These are phyloP conservation scores for Taxillus chinensis DNA, from an alignment of 164 flowering plant genomes.

Conservation along the genomic window DNA sequence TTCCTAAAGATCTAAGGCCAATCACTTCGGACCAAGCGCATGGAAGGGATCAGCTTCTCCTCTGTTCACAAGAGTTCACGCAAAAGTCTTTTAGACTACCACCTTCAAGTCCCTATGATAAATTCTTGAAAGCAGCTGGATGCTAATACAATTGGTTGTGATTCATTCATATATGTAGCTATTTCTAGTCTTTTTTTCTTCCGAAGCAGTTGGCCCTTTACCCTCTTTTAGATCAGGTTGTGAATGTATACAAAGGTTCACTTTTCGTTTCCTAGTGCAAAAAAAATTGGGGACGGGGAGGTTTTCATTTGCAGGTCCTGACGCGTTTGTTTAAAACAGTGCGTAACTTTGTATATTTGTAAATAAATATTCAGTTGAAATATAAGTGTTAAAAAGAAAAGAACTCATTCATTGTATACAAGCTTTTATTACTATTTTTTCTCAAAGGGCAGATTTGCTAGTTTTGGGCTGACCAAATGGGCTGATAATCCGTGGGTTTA, in stretches of 20 bases:
- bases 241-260: no score
- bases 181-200: neutral
- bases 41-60: conserved; percentile 15
- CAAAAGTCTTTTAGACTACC: conserved; percentile 63
- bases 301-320: no score
- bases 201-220: neutral
- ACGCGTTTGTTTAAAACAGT: no score
- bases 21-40: conserved; percentile 13
- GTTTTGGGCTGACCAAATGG: no score
- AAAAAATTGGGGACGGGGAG: no score
- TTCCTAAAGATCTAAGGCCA: conserved; percentile 13
- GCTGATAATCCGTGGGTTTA: no score
- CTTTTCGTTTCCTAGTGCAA: no score
- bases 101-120: conserved; percentile 89
- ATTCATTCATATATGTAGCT: conserved; percentile 2
- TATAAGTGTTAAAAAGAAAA: no score
- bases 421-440: no score
- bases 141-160: conserved; percentile 25
- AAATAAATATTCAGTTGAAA: neutral
- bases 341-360: neutral
- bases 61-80: conserved; percentile 30
- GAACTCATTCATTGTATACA: no score
- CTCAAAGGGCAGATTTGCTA: no score
- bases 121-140: conserved; percentile 90
- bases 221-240: neutral